Evolutionary conservation across 1,139 yeast species (phyloP).

Genomic region (Debaryomycetaceae sp.): DNA sequence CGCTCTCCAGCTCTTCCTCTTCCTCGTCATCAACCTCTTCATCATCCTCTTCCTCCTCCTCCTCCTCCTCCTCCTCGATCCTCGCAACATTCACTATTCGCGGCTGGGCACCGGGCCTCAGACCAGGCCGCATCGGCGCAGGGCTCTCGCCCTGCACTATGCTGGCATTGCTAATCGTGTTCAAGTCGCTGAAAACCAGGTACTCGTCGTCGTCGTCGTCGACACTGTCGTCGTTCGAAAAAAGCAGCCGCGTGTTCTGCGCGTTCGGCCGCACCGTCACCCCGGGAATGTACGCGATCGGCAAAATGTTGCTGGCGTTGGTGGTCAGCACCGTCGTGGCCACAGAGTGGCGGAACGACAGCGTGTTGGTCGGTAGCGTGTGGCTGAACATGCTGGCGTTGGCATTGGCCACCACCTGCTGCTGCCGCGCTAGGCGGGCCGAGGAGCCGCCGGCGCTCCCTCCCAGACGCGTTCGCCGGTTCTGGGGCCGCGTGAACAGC

Average conservation of each 20-base stretch:
- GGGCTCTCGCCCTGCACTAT: slow-evolving; percentile 39
- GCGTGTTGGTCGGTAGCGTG: slow-evolving; percentile 14
- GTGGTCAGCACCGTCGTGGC: slow-evolving; percentile 57
- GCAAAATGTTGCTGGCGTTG: slow-evolving; percentile 77
- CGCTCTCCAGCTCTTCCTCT: slow-evolving; percentile 1
- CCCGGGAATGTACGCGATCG: slow-evolving; percentile 93
- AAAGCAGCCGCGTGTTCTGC: slow-evolving; percentile 35
- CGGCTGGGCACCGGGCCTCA: slow-evolving; percentile 42
- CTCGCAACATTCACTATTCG: slow-evolving; percentile 47
- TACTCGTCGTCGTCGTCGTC: slow-evolving; percentile 27
- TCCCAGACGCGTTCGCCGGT: slow-evolving; percentile 7
- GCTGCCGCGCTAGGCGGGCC: slow-evolving; percentile 9
- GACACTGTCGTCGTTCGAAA: slow-evolving; percentile 28
- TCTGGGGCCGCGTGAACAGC: slow-evolving; percentile 31
- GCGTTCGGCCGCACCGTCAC: slow-evolving; percentile 58
- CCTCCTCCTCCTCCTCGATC: slow-evolving; percentile 42
- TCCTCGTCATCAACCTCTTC: slow-evolving; percentile 6
- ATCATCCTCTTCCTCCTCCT: slow-evolving; percentile 15
- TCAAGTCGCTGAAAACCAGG: slow-evolving; percentile 40
- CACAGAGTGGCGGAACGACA: slow-evolving; percentile 28
- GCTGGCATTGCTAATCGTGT: slow-evolving; percentile 43
- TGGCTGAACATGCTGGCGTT: slow-evolving; percentile 3
- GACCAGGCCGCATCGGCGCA: slow-evolving; percentile 8
- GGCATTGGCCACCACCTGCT: slow-evolving; percentile 8
- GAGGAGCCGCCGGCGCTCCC: slow-evolving; percentile 8